Base-by-base conservation (phyloP, 495 filamentous ascomycete species). In the Xylaria castorea region DNA sequence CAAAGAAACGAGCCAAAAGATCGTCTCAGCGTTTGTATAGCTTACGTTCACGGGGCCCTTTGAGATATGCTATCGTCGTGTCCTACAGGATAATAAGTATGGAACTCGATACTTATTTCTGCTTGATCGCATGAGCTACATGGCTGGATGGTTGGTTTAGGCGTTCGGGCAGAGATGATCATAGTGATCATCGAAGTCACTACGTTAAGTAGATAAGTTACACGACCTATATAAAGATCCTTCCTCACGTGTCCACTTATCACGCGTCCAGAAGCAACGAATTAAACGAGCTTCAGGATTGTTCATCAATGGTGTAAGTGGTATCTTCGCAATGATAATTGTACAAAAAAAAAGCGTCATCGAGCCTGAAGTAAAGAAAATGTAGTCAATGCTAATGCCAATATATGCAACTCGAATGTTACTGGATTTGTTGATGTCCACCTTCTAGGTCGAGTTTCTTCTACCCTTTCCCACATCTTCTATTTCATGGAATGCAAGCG, bases 301-400 rank as follows among this genome's bases (percentile, higher is more conserved):
- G 5, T 57, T 57, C 12, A 4, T 57, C 53, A 32, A 57, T 16
- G 14, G 14, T 7, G 18, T 36, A 42, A 38, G 30, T 53, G 64
- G 64, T 66, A 66, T 66, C 64, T 50, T 66, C 64, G 44, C 46
- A 48, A n/a, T 66, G 32, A 2, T 51, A 38, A 66, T 53, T 38
- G 11, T 66, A 53, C 46, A 66, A 20, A 16, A 30, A 12, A 53
- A 51, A 46, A 30, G 46, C 38, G n/a, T n/a, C 22, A 53, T 36
- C 14, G 32, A 53, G 30, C 18, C 25, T 32, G 8, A 51, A 66
- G 14, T 9, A 51, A 16, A 38, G 7, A 51, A 14, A 53, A 53
- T 38, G 20, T 46, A 30, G 46, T 6, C 20, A 51, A 44, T 50
- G 64, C 44, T 20, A 20, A 66, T 66, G 44, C 64, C 38, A 51